Percentiles rank a stretch among this genome's conserved stretches.
phyloP scores from a whole-genome alignment of 371 early-diverging fungal species.

The Actinomucor elegans region DNA sequence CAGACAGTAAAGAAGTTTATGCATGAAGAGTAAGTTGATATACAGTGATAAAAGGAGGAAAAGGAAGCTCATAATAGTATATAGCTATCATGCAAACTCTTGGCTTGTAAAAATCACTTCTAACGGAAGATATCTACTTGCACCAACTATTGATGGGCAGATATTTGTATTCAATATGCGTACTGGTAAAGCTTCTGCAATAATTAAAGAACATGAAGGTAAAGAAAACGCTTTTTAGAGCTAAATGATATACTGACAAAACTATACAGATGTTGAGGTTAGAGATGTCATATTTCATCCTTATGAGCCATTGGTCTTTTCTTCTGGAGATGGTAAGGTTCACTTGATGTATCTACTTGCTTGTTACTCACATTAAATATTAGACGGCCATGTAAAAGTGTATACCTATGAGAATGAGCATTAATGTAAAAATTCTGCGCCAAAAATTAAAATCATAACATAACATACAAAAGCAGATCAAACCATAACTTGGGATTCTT shows the following conservation, averaged over 20 bases:
- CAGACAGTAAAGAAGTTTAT: constrained; percentile 68
- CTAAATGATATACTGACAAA: too few relatives aligned
- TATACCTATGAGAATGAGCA: constrained; percentile 28
- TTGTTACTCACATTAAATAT: not conserved
- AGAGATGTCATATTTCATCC: constrained; percentile 91
- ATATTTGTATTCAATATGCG: constrained; percentile 80
- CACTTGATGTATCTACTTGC: not conserved
- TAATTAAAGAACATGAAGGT: constrained; percentile 79
- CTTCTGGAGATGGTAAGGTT: constrained; percentile 76
- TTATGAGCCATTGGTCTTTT: constrained; percentile 70
- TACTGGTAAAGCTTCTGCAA: constrained; percentile 69
- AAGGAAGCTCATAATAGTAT: not conserved
- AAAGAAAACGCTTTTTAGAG: too few relatives aligned
- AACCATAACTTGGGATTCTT: too few relatives aligned
- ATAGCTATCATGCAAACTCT: constrained; percentile 79
- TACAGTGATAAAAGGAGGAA: too few relatives aligned
- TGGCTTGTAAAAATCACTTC: constrained; percentile 87
- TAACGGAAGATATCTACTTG: constrained; percentile 82
- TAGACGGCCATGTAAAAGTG: constrained; percentile 41
- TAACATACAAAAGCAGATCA: too few relatives aligned
- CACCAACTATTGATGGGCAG: constrained; percentile 86
- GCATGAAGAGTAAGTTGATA: constrained; percentile 78
- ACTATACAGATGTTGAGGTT: constrained; percentile 77
- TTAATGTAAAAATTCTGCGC: too few relatives aligned
- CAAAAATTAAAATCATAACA: too few relatives aligned